phyloP scores from a whole-genome alignment of 805 yeast species.

The Suhomyces tanzawaensis region DNA sequence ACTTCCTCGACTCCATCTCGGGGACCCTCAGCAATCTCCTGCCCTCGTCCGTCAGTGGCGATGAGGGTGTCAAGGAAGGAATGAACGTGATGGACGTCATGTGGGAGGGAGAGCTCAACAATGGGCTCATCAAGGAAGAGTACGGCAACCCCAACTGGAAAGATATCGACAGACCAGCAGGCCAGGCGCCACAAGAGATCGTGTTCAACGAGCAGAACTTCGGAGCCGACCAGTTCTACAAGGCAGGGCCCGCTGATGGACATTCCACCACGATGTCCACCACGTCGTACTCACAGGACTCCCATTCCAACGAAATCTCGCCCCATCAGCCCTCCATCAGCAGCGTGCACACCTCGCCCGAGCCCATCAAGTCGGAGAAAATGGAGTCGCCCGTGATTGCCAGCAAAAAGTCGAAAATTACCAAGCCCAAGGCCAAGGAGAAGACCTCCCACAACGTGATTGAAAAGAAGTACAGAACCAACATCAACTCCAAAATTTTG shows the following conservation, averaged over 20 bases:
- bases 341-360: constrained; percentile 26
- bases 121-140: constrained; percentile 4
- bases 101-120: constrained; percentile 1
- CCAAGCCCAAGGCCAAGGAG: constrained; percentile 52
- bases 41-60: constrained; percentile 19
- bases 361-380: constrained; percentile 10
- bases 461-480: constrained; percentile 77
- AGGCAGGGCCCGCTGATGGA: background rate
- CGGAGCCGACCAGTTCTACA: background rate
- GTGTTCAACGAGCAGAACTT: background rate
- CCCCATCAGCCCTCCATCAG: constrained; percentile 15
- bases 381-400: background rate
- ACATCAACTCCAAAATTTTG: constrained; percentile 67
- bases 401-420: constrained; percentile 18
- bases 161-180: too few relatives aligned
- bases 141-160: constrained; percentile 7
- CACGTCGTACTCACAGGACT: constrained; percentile 14
- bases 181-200: too few relatives aligned
- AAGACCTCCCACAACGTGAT: constrained; percentile 74
- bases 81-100: background rate
- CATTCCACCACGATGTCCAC: constrained; percentile 14
- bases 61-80: constrained; percentile 11
- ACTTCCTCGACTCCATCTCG: constrained; percentile 27
- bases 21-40: constrained; percentile 21
- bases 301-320: constrained; percentile 17